These are phyloP conservation scores for Phytopythium oedochilum DNA, from an alignment of 352 stramenopile genomes.

Conservation along the genomic window DNA sequence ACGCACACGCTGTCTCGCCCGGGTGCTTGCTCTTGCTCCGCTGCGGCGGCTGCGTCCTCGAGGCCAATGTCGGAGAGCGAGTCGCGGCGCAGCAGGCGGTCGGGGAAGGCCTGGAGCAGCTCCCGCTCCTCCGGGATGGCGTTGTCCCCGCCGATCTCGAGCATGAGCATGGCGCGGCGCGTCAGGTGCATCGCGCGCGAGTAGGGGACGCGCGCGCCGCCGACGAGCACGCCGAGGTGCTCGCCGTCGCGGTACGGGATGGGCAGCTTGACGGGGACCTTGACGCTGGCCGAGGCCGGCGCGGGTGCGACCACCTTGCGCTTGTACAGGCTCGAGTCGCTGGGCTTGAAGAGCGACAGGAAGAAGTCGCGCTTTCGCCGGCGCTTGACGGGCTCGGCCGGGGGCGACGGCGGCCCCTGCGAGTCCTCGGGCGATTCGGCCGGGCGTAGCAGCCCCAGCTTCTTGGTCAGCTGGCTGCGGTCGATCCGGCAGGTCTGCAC, in stretches of 20 bases:
- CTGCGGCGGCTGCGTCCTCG: not conserved
- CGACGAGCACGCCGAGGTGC: slow-evolving; percentile 24
- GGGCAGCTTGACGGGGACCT: slow-evolving; percentile 26
- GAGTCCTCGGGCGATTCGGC: not conserved
- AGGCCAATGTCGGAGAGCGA: not conserved
- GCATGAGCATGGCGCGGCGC: slow-evolving; percentile 11
- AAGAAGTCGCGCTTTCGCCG: slow-evolving; percentile 19
- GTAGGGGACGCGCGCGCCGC: slow-evolving; percentile 20
- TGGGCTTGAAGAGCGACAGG: slow-evolving; percentile 16
- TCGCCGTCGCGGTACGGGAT: slow-evolving; percentile 20
- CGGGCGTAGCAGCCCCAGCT: not conserved
- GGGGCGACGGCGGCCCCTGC: not conserved
- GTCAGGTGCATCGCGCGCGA: slow-evolving; percentile 26
- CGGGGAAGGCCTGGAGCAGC: slow-evolving; percentile 13
- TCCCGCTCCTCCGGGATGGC: slow-evolving; percentile 18
- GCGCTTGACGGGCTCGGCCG: slow-evolving; percentile 4
- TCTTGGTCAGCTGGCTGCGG: slow-evolving; percentile 4
- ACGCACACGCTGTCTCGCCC: not conserved
- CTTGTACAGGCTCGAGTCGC: slow-evolving; percentile 13
- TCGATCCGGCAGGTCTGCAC: slow-evolving; percentile 2
- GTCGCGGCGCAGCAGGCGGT: slow-evolving; percentile 8
- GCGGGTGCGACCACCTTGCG: slow-evolving; percentile 12
- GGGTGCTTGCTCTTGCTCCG: too few relatives aligned
- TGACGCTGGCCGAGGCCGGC: slow-evolving; percentile 3
- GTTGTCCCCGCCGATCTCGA: slow-evolving; percentile 9